phyloP scores from a whole-genome alignment of 2,329 filamentous ascomycete genomes.

The Arthrobotrys conoides region DNA sequence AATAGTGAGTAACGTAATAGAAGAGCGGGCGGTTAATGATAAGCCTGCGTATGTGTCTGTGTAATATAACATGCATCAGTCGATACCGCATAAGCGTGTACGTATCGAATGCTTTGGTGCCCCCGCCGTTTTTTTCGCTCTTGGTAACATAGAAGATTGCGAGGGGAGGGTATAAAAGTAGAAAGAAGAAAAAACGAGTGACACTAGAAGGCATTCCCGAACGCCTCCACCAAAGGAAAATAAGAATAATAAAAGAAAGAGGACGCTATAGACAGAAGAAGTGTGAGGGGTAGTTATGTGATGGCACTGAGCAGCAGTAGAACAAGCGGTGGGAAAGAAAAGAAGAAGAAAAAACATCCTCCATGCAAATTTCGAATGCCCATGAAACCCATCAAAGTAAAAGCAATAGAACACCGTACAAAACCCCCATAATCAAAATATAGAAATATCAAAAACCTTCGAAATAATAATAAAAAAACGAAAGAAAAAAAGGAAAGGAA shows the following conservation, averaged over 20 bases:
- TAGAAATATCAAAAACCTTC: background rate
- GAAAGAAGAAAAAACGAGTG: background rate
- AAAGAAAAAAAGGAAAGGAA: constrained; percentile 4
- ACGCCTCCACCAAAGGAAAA: constrained; percentile 22
- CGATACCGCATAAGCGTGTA: background rate
- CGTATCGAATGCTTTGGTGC: background rate
- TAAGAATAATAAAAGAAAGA: background rate
- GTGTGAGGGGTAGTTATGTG: background rate
- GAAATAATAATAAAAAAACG: too few relatives aligned
- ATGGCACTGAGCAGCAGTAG: background rate
- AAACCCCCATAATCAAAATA: constrained; percentile 7
- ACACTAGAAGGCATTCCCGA: constrained; percentile 43
- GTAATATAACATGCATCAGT: constrained; percentile 17
- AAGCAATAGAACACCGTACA: constrained; percentile 10
- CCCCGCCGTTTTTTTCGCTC: background rate
- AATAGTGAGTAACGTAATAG: background rate
- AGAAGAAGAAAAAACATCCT: constrained; percentile 11
- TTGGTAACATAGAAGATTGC: background rate
- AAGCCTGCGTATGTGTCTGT: constrained; percentile 6
- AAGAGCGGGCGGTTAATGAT: constrained; percentile 3
- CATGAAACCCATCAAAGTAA: background rate
- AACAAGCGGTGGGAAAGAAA: background rate
- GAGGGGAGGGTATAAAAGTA: constrained; percentile 9
- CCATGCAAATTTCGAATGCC: constrained; percentile 2
- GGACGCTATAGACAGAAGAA: constrained; percentile 15